These are phyloP conservation scores for Tuctoria greenei DNA, from an alignment of 176 grass and related monocot species.

Conservation along the genomic window DNA sequence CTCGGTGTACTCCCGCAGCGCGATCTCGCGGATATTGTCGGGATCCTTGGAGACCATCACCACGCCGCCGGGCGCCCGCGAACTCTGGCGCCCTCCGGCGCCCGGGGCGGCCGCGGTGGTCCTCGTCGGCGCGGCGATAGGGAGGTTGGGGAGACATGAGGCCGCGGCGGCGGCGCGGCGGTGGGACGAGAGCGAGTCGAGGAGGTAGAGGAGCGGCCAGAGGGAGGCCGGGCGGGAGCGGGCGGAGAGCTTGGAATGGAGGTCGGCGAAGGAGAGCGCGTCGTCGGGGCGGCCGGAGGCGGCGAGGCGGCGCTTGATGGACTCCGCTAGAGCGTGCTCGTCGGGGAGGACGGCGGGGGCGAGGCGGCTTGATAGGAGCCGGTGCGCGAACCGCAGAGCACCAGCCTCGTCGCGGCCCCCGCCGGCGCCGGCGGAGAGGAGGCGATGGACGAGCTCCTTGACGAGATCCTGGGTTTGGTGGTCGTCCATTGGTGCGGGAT, in stretches of 20 bases:
- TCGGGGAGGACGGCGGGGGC: constrained; percentile 63
- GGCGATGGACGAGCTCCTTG: constrained; percentile 74
- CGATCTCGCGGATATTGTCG: constrained; percentile 84
- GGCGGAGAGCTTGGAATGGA: constrained; percentile 84
- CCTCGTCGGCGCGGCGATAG: constrained; percentile 27
- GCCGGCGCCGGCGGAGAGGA: constrained; percentile 38
- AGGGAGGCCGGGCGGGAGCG: constrained; percentile 60
- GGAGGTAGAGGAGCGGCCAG: constrained; percentile 89
- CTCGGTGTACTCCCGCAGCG: constrained; percentile 82
- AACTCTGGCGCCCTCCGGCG: background rate
- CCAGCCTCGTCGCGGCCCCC: constrained; percentile 31
- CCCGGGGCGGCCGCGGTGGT: background rate
- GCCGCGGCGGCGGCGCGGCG: constrained; percentile 37
- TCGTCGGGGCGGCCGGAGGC: constrained; percentile 63
- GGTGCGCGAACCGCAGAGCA: constrained; percentile 68
- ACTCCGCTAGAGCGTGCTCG: constrained; percentile 81
- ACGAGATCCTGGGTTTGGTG: constrained; percentile 83
- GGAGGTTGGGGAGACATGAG: constrained; percentile 36
- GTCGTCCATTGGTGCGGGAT: constrained; percentile 60
- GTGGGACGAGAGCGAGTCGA: constrained; percentile 80
- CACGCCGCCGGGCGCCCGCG: constrained; percentile 59
- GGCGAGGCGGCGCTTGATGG: constrained; percentile 83
- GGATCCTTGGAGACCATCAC: constrained; percentile 82
- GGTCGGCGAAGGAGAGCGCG: constrained; percentile 81
- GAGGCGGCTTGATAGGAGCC: constrained; percentile 85